Evolutionary conservation across 371 early-diverging fungal genomes (phyloP), one percentile per base, ranked within the genome.

Genomic region (Lichtheimia corymbifera): DNA sequence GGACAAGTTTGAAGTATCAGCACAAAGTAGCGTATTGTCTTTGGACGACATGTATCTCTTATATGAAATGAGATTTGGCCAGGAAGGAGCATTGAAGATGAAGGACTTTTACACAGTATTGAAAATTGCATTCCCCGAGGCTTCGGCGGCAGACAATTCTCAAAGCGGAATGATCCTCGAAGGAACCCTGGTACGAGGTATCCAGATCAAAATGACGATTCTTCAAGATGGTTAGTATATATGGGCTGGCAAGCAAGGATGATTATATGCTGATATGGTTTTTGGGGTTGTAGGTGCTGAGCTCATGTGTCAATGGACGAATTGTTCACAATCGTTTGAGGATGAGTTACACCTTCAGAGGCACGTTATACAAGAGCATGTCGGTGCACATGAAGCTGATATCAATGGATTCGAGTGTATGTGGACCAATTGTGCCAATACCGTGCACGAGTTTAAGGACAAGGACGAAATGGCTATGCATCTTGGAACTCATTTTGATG

Each of bases 341-440:
- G 82, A 81, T 28, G 76, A 81, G 30, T 62, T 73, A 9, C 55
- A 71, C 27, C 67, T 85, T 25, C 79, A 80, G 35, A 68, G 74
- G 24, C 85, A 85, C 47, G 74, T 83, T 20, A 63, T 83, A 13
- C 71, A 71, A 41, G 74, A 76, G 40, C 85, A 83, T 43, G 60
- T 75, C 61, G 18, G 63, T 65, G 66, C 67, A 35, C 68, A 72
- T 44, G 66, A 56, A 27, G 44, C 42, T 44, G 67, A 2, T 74
- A 73, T 27, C 69, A 69, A 27, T 72, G 74, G 73, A 67, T 20
- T 62, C 6, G 62, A 43, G 41, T 59, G 58, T 27, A 66, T 67
- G 62, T 68, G 68, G 68, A 68, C 64, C 15, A 59, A 64, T 27
- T 68, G 68, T 28, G 61, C 50, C 20, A 66, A 71, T 27, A 60